phyloP scores from a whole-genome alignment of 208 protist species.

The Porcisia deanei region DNA sequence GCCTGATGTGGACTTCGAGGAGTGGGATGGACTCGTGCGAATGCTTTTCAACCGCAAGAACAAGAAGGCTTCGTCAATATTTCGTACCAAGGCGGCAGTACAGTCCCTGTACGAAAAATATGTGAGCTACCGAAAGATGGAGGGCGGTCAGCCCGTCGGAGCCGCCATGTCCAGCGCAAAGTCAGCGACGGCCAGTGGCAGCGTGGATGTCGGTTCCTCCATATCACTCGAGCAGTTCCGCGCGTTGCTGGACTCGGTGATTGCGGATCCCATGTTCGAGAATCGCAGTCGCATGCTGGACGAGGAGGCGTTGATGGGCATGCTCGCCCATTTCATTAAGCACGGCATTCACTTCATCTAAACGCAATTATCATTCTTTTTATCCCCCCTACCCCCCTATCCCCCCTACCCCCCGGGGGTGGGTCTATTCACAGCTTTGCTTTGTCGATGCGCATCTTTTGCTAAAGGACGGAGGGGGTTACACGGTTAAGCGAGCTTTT shows the following conservation, averaged over 20 bases:
- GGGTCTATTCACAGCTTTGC: no score
- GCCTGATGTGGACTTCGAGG: constrained; percentile 98
- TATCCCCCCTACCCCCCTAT: neutral
- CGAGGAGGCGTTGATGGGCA: constrained; percentile 79
- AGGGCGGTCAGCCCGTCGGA: constrained; percentile 38
- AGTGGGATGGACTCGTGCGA: constrained; percentile 99
- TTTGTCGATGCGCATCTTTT: no score
- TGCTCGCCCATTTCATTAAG: constrained; percentile 79
- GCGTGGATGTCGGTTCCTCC: neutral
- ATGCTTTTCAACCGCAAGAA: constrained; percentile 99
- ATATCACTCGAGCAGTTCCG: constrained; percentile 69
- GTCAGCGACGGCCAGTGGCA: neutral
- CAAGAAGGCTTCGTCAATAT: constrained; percentile 98
- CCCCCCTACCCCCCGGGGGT: no score
- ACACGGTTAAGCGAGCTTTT: no score
- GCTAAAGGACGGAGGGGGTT: no score
- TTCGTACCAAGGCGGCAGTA: constrained; percentile 89
- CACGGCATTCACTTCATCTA: constrained; percentile 88
- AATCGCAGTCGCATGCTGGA: constrained; percentile 69
- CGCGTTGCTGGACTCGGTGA: constrained; percentile 59
- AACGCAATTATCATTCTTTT: neutral
- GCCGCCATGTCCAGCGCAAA: constrained; percentile 6
- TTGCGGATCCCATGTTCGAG: constrained; percentile 81
- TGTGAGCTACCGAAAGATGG: constrained; percentile 85
- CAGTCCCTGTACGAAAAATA: constrained; percentile 81